Percentiles rank a stretch among this genome's conserved stretches.
Conservation (phyloP, 2,329 filamentous ascomycete species). For the Biscogniauxia sp. region DNA sequence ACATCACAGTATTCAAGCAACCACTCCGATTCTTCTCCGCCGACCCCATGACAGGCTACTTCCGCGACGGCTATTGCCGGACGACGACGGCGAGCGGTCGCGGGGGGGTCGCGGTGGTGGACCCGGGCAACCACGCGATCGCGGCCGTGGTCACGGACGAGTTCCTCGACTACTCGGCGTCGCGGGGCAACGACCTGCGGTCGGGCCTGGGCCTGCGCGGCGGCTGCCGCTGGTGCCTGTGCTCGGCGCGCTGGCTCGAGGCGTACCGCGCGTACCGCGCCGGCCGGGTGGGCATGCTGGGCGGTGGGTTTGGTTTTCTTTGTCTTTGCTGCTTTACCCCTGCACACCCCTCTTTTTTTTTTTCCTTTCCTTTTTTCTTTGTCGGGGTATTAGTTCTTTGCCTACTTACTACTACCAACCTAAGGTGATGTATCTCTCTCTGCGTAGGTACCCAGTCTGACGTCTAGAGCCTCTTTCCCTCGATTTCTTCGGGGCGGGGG, state of each 20-base stretch:
- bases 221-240: constrained; percentile 64
- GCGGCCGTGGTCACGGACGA: constrained; percentile 57
- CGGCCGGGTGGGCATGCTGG: constrained; percentile 33
- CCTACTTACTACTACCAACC: too few species aligned
- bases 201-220: constrained; percentile 48
- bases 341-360: too few species aligned
- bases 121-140: constrained; percentile 59
- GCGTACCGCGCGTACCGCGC: constrained; percentile 52
- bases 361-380: too few species aligned
- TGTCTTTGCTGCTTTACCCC: too few species aligned
- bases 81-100: too few species aligned
- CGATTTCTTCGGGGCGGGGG: too few species aligned
- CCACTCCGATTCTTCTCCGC: constrained; percentile 58
- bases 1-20: constrained; percentile 50
- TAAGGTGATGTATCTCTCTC: too few species aligned
- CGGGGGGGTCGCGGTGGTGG: constrained; percentile 37
- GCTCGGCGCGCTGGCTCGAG: constrained; percentile 58
- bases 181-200: constrained; percentile 58
- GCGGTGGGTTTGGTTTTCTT: constrained; percentile 11
- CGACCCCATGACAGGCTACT: constrained; percentile 58
- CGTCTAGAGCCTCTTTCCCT: too few species aligned
- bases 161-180: constrained; percentile 60
- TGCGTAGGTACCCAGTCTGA: too few species aligned
- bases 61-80: constrained; percentile 59
- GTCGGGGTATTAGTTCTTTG: too few species aligned